Base-by-base conservation (phyloP, 306 rosid genomes). In the Trifolium repens region DNA sequence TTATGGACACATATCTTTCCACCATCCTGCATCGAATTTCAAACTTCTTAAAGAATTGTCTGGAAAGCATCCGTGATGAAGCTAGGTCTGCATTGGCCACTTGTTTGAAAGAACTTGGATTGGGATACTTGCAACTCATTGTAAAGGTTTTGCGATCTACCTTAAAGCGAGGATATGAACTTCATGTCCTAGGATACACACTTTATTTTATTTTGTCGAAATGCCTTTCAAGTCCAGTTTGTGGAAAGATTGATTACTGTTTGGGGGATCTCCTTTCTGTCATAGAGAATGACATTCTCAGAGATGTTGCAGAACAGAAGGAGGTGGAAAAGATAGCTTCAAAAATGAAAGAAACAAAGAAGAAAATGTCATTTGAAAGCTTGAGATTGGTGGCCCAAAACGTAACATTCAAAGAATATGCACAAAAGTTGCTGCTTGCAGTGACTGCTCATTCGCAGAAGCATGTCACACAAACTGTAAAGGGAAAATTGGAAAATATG, bases 291-390 rank as follows among this genome's bases (percentile, higher is more conserved):
- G 98, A 94, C 78, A 86, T 94, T 87, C 85, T 89, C 68, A 96
- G 98, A 69, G 93, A 86, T 32, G 96, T 94, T 86, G 84, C 97
- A 3, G 96, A 94, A 75, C 93, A 94, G 78, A 94, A 94, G 81
- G 98, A 91, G 60, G 98, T 94, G 67, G 96, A 90, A 74, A 89
- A 90, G 88, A 86, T 91, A 81, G 98, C 98, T 81, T 79, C 96
- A 5, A 94, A 94, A 85, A 94, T 91, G 97, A 94, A 94, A 85
- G 98, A 94, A 83, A 94, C 97, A 52, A 86, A 73, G 88, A 87
- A 46, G 76, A 82, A 85, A 52, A 89, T 82, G 85, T 94, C 98
- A 13, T 89, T 91, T 57, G 97, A 91, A 69, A 91, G 96, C 63
- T 86, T 91, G 82, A 78, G 84, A 85, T 55, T 94, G 81, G 86